Evolutionary conservation across 1,139 yeast species (phyloP).

Genomic region (Suhomyces maxii): DNA sequence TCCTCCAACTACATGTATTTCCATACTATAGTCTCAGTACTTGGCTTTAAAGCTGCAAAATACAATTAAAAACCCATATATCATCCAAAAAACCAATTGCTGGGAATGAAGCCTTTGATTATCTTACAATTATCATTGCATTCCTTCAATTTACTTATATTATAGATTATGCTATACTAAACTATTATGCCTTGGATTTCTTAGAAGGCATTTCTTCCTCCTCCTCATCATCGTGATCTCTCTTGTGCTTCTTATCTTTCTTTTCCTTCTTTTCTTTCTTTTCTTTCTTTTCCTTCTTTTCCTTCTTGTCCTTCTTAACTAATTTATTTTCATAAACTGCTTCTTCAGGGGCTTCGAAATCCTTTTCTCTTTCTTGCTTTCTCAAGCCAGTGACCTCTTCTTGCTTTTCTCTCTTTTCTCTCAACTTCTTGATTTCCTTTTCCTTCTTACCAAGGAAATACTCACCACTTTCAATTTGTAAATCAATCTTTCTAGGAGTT

Average conservation of each 20-base stretch:
- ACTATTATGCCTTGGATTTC: slow-evolving; percentile 3
- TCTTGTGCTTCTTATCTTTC: slow-evolving; percentile 17
- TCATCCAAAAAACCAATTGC: no score
- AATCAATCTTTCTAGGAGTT: slow-evolving; percentile 93
- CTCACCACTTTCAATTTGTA: slow-evolving; percentile 98
- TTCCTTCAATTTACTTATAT: not conserved
- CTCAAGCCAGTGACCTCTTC: slow-evolving; percentile 65
- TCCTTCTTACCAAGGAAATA: slow-evolving; percentile 88
- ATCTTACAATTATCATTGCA: no score
- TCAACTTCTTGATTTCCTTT: slow-evolving; percentile 68
- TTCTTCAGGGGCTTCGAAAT: slow-evolving; percentile 71
- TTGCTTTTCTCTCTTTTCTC: slow-evolving; percentile 79
- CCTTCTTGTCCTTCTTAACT: slow-evolving; percentile 31
- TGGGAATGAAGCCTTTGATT: not conserved
- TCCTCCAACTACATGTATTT: no score
- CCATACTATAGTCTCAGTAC: no score
- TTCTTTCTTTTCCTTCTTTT: slow-evolving; percentile 16
- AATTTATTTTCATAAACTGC: slow-evolving; percentile 21
- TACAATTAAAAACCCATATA: no score
- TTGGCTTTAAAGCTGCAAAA: no score
- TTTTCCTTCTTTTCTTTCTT: slow-evolving; percentile 16
- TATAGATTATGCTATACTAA: not conserved
- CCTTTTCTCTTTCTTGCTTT: slow-evolving; percentile 72
- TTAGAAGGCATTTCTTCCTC: slow-evolving; percentile 9
- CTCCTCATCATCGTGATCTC: slow-evolving; percentile 7